Percentiles rank a stretch among this genome's conserved stretches.
Conservation (phyloP, 257 asterid species). For the Leptodermis oblonga region DNA sequence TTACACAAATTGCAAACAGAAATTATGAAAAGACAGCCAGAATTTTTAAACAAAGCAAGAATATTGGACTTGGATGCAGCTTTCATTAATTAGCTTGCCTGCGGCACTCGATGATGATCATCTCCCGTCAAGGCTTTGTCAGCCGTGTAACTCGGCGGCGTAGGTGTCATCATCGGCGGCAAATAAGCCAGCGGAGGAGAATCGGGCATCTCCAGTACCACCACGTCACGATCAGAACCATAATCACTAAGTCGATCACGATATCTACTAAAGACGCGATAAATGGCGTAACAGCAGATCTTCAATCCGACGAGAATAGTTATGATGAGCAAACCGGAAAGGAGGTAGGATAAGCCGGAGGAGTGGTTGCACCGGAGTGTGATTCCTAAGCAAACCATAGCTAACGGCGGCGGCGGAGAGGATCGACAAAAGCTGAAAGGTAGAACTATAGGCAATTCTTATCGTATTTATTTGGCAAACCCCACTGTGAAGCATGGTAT, state of each 20-base stretch:
- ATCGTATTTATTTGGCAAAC: background rate
- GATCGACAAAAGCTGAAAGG: background rate
- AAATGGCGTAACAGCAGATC: conserved; percentile 27
- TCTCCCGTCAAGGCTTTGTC: background rate
- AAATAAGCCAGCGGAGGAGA: background rate
- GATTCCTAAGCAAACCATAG: conserved; percentile 49
- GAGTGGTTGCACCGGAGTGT: conserved; percentile 48
- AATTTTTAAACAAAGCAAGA: no score
- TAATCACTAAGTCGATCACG: background rate
- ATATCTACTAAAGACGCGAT: conserved; percentile 15
- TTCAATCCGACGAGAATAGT: conserved; percentile 35
- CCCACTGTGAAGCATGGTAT: conserved; percentile 2
- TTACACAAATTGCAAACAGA: no score
- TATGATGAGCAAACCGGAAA: conserved; percentile 42
- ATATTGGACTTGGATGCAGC: no score
- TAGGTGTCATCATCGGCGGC: background rate
- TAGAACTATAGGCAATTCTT: background rate
- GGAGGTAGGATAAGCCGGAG: conserved; percentile 29
- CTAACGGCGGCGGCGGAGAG: no score
- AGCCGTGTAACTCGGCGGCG: conserved; percentile 1
- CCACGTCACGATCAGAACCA: background rate
- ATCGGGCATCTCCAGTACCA: conserved; percentile 18
- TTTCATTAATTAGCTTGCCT: background rate
- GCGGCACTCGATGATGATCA: background rate
- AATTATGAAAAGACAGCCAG: no score